These are phyloP conservation scores for Saitozyma sp. DNA, from an alignment of 768 basidiomycete genomes.

Conservation along the genomic window DNA sequence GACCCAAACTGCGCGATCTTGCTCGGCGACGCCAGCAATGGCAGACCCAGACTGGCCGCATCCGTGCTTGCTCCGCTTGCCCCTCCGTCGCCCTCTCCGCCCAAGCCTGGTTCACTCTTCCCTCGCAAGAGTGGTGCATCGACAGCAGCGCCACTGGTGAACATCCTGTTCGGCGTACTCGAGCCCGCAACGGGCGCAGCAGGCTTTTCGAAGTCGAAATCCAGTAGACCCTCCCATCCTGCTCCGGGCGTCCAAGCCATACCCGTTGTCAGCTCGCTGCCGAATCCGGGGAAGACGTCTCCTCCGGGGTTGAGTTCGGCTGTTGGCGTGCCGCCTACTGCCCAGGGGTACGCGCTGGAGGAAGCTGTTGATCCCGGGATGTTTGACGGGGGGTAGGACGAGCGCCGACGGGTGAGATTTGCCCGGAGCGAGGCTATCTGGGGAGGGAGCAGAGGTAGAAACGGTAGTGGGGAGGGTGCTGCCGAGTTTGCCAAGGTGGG, in stretches of 20 bases:
- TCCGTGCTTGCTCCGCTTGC: background rate
- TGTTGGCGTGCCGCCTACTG: conserved; percentile 18
- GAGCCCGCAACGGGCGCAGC: background rate
- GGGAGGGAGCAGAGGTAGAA: conserved; percentile 13
- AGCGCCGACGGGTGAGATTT: conserved; percentile 23
- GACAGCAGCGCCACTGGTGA: background rate
- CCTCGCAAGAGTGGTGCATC: background rate
- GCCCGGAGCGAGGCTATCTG: conserved; percentile 17
- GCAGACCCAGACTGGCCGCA: background rate
- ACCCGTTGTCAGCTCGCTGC: conserved; percentile 14
- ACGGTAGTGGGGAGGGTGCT: conserved; percentile 17
- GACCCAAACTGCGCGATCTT: conserved; percentile 24
- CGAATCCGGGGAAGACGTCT: conserved; percentile 24
- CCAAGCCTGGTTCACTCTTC: no score
- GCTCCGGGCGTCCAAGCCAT: conserved; percentile 19
- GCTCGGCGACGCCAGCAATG: conserved; percentile 1
- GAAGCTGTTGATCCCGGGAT: conserved; percentile 11
- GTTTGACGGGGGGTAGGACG: conserved; percentile 33
- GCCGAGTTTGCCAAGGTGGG: background rate
- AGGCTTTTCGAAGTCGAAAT: conserved; percentile 18
- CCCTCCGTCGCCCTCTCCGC: background rate
- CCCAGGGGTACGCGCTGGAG: conserved; percentile 9
- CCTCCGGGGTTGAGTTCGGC: conserved; percentile 11
- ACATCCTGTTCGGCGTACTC: background rate
- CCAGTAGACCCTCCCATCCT: conserved; percentile 35